Evolutionary conservation across 345 rosid species (phyloP).

Genomic region (Salix suchowensis): DNA sequence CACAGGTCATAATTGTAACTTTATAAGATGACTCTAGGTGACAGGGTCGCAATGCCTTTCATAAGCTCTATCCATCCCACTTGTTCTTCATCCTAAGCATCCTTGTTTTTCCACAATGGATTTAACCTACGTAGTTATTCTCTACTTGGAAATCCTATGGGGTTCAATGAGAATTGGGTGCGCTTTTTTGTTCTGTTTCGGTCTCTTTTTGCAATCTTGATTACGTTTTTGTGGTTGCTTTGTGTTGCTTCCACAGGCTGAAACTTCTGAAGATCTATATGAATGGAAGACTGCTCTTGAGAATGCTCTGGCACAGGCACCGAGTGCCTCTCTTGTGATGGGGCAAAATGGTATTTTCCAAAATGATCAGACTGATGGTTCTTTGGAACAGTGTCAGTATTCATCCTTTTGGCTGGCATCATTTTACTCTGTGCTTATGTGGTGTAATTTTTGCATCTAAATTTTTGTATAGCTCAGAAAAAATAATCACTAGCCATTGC

Average conservation of each 20-base stretch:
- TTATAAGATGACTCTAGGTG: neutral
- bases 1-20: neutral
- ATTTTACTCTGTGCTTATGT: neutral
- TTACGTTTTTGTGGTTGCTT: neutral
- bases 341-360: conserved; percentile 76
- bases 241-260: conserved; percentile 53
- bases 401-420: neutral
- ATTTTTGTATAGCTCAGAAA: neutral
- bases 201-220: neutral
- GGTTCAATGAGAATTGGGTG: neutral
- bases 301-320: conserved; percentile 87
- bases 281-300: conserved; percentile 94
- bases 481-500: neutral
- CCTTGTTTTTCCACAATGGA: neutral
- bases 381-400: conserved; percentile 37
- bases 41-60: neutral
- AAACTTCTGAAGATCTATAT: conserved; percentile 74
- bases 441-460: neutral
- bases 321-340: conserved; percentile 59
- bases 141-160: neutral
- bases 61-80: neutral
- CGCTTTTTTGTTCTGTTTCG: neutral
- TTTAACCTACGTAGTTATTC: neutral
- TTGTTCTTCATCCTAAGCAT: neutral
- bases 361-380: conserved; percentile 58